These are phyloP conservation scores for Blepharisma japonicum DNA, from an alignment of 73 alveolate species.

Conservation along the genomic window DNA sequence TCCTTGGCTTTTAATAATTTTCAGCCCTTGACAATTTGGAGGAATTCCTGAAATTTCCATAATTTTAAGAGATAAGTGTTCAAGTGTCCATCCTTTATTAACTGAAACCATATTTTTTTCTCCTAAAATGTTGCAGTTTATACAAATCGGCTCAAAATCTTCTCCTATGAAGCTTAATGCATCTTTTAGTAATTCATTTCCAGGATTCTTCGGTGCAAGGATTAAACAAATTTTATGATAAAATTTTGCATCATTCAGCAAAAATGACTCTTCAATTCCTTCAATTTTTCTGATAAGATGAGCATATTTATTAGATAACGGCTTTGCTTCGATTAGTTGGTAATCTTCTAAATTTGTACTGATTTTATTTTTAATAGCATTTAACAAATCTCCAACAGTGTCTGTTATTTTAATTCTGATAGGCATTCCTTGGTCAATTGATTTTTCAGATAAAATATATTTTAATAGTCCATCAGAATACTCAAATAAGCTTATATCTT, in stretches of 20 bases:
- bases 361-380: not conserved
- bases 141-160: not conserved
- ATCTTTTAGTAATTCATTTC: not conserved
- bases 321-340: not conserved
- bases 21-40: constrained; percentile 18
- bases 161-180: not conserved
- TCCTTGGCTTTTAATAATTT: constrained; percentile 25
- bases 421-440: constrained; percentile 21
- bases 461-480: not conserved
- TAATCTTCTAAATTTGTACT: not conserved
- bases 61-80: constrained; percentile 17
- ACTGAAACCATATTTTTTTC: not conserved
- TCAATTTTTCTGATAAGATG: not conserved
- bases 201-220: not conserved
- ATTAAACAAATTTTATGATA: not conserved
- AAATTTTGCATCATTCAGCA: not conserved
- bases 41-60: constrained; percentile 24
- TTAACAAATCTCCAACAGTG: constrained; percentile 36
- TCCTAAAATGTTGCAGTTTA: constrained; percentile 9
- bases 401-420: constrained; percentile 15
- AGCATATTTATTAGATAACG: constrained; percentile 4
- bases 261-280: not conserved
- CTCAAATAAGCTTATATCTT: constrained; percentile 33
- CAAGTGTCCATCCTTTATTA: constrained; percentile 24
- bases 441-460: constrained; percentile 4